phyloP scores from a whole-genome alignment of 139 green algal genomes.

The Nannochloris sp. region DNA sequence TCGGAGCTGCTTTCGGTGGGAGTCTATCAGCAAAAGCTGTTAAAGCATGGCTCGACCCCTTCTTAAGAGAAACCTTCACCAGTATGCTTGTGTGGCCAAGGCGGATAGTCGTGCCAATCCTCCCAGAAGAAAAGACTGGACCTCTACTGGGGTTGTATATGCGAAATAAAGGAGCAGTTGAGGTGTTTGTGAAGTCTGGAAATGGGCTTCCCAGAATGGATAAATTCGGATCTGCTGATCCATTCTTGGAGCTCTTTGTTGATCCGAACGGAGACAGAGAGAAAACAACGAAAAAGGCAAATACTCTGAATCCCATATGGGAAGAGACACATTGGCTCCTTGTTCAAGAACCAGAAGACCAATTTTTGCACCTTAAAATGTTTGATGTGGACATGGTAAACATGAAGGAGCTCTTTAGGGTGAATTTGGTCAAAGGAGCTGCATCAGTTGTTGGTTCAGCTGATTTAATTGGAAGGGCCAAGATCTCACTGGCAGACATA shows the following conservation, averaged over 20 bases:
- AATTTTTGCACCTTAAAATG: constrained; percentile 34
- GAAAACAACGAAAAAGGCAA: constrained; percentile 26
- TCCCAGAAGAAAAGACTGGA: constrained; percentile 34
- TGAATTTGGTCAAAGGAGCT: constrained; percentile 46
- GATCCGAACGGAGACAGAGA: constrained; percentile 8
- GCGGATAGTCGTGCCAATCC: constrained; percentile 46
- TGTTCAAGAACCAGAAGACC: constrained; percentile 45
- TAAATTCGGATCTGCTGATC: constrained; percentile 33
- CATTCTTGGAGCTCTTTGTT: constrained; percentile 28
- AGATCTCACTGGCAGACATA: constrained; percentile 24
- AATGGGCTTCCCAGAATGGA: constrained; percentile 32
- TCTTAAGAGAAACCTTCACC: constrained; percentile 36
- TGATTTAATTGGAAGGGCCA: constrained; percentile 32
- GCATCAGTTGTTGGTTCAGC: constrained; percentile 22
- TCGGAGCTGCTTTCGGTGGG: constrained; percentile 40
- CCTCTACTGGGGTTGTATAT: constrained; percentile 42
- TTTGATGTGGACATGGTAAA: constrained; percentile 63
- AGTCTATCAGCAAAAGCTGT: constrained; percentile 26
- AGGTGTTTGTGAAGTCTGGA: constrained; percentile 33
- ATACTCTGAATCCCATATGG: constrained; percentile 33
- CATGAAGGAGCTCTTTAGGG: constrained; percentile 44
- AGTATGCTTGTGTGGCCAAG: constrained; percentile 53
- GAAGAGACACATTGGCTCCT: constrained; percentile 41
- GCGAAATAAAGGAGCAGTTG: constrained; percentile 36
- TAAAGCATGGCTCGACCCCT: constrained; percentile 49